A percentile compares a stretch with the other conserved stretches of the same genome.
phyloP scores from a whole-genome alignment of 371 early-diverging fungal genomes.

The Rhizopus microsporus region DNA sequence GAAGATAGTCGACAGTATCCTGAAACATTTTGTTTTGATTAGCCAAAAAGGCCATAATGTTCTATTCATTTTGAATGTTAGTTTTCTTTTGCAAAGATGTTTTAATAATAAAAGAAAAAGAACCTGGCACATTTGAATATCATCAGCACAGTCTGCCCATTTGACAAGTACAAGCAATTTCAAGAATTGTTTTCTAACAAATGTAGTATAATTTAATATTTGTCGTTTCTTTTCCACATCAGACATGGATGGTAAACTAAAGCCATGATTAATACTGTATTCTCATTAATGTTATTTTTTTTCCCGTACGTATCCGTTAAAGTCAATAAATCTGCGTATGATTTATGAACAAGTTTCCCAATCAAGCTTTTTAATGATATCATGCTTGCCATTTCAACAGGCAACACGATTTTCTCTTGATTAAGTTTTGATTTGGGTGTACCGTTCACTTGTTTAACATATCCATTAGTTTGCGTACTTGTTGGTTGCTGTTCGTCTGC shows the following conservation, averaged over 20 bases:
- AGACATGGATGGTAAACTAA: constrained; percentile 59
- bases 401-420: constrained; percentile 37
- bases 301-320: constrained; percentile 59
- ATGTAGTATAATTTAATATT: constrained; percentile 59
- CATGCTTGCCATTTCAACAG: constrained; percentile 59
- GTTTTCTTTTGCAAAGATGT: neutral
- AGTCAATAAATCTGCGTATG: constrained; percentile 58
- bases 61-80: constrained; percentile 30
- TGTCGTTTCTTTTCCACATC: constrained; percentile 60
- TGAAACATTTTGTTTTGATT: constrained; percentile 72
- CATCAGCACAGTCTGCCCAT: constrained; percentile 72
- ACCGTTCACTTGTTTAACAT: constrained; percentile 7
- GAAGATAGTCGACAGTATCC: constrained; percentile 67
- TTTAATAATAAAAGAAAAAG: neutral
- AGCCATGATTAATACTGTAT: neutral
- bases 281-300: neutral
- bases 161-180: constrained; percentile 70
- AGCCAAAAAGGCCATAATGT: constrained; percentile 72
- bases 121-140: constrained; percentile 77
- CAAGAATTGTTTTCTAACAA: constrained; percentile 61
- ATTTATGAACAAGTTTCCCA: constrained; percentile 58
- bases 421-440: constrained; percentile 4
- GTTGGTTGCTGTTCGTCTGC: constrained; percentile 9
- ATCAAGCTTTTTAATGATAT: constrained; percentile 57
- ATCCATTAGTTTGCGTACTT: constrained; percentile 13